These are phyloP conservation scores for Trichocladium uniseriatum DNA, from an alignment of 495 filamentous ascomycete genomes.

Conservation along the genomic window DNA sequence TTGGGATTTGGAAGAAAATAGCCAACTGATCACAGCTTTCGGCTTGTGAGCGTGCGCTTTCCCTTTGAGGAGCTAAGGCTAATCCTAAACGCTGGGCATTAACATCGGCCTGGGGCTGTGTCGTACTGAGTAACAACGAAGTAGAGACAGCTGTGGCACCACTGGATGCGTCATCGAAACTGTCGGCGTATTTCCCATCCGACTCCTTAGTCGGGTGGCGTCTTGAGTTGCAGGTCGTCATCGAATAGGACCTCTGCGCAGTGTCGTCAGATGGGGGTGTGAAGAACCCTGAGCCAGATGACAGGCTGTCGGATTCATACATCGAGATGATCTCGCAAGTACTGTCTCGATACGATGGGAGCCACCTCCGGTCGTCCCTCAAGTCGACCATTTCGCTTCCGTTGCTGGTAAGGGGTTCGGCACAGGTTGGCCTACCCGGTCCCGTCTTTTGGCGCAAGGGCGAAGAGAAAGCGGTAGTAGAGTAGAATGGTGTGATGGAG, in stretches of 20 bases:
- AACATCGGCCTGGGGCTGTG: too few relatives aligned
- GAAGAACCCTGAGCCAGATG: conserved; percentile 32
- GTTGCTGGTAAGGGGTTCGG: background rate
- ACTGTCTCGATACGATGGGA: conserved; percentile 36
- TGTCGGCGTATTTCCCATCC: background rate
- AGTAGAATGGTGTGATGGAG: conserved; percentile 42
- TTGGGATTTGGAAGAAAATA: too few relatives aligned
- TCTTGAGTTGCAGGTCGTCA: conserved; percentile 47
- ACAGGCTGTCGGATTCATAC: conserved; percentile 37
- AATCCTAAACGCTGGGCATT: too few relatives aligned
- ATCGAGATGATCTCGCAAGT: conserved; percentile 40
- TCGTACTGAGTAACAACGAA: too few relatives aligned
- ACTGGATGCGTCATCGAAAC: too few relatives aligned
- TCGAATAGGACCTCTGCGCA: conserved; percentile 47
- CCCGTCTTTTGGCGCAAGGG: conserved; percentile 8
- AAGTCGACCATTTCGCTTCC: conserved; percentile 2
- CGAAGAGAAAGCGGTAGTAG: conserved; percentile 23
- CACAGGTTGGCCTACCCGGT: background rate
- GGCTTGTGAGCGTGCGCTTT: too few relatives aligned
- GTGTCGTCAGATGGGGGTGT: conserved; percentile 30
- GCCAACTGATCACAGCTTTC: too few relatives aligned
- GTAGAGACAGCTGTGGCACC: too few relatives aligned
- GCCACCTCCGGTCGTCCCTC: conserved; percentile 24
- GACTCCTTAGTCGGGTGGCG: conserved; percentile 41
- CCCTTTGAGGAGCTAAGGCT: too few relatives aligned